Base-by-base conservation (phyloP, 176 grass and related monocot genomes). In the Bothriochloa decipiens region DNA sequence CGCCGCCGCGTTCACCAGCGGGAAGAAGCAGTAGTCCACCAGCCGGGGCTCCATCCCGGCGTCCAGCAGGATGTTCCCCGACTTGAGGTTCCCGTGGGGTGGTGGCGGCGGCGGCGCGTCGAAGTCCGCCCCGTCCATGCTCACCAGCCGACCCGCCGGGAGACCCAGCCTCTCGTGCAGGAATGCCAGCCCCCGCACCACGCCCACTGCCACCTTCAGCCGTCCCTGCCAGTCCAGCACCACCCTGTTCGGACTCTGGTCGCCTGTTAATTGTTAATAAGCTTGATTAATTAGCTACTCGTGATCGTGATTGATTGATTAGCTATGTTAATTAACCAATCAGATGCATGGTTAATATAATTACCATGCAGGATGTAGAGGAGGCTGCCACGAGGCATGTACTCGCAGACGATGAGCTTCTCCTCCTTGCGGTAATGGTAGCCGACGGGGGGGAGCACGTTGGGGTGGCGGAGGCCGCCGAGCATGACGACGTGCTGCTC, bases 351-450 rank as follows among this genome's bases (percentile, higher is more conserved):
- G 1, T 20, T 70, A 4, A 77, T 85, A 35, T 36, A 5, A 36
- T 4, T 66, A 92, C 95, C 92, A 22, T 97, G 95, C 3, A 94
- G 89, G 61, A 98, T 88, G 86, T 94, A 94, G 81, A 98, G 83
- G 57, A 98, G 87, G 84, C 93, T 94, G 72, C 96, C 93, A 32
- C 89, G 91, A 1, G 89, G 70, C 74, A 96, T 94, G 86, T 79
- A 94, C 83, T 98, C 88, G 8, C 49, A 92, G 52, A 96, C 88
- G 52, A 98, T 81, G 69, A 98, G 88, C 79, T 98, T 98, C 81
- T 98, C 96, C 41, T 98, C 93, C 77, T 91, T 94, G 40, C 93
- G 85, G 62, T 85, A 98, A 7, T 94, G 93, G 84, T 87, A 98
- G 2, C 91, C 96, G 11, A 95, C 42, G 0, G 91, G 93, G 0